A percentile compares a stretch with the other conserved stretches of the same genome.
These are phyloP conservation scores for Diutina ranongensis DNA, from an alignment of 1,139 yeast species.

Conservation along the genomic window DNA sequence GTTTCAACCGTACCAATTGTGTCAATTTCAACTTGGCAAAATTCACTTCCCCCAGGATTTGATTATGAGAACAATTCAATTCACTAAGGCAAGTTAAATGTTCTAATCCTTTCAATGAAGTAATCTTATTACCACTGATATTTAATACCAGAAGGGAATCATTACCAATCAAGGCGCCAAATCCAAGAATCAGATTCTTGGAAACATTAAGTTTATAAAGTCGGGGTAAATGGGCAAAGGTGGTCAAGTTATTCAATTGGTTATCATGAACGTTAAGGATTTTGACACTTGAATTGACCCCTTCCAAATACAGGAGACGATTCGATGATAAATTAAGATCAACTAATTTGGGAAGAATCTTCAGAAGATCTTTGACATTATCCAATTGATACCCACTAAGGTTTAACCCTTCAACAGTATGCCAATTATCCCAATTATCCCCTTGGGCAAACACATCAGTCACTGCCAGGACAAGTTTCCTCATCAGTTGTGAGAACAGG, in stretches of 20 bases:
- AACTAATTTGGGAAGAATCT: background rate
- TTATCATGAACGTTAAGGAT: background rate
- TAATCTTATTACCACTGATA: constrained; percentile 22
- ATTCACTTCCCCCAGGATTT: constrained; percentile 26
- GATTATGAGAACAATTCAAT: constrained; percentile 33
- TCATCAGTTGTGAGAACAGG: background rate
- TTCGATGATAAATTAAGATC: background rate
- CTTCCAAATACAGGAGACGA: background rate
- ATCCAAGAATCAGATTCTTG: background rate
- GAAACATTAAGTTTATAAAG: background rate
- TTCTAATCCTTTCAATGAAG: constrained; percentile 26
- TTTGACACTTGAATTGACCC: background rate
- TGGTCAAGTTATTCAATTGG: background rate
- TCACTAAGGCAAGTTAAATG: constrained; percentile 27
- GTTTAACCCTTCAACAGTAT: background rate
- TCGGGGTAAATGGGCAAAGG: background rate
- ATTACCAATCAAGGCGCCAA: background rate
- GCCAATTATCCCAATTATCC: background rate
- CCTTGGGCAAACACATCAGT: background rate
- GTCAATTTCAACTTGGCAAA: constrained; percentile 23
- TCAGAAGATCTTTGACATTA: background rate
- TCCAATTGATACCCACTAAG: background rate
- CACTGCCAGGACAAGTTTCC: background rate
- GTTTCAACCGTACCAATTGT: constrained; percentile 32
- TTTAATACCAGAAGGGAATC: constrained; percentile 20